Base-by-base conservation (phyloP, 306 rosid species). In the Lathyrus oleraceus region DNA sequence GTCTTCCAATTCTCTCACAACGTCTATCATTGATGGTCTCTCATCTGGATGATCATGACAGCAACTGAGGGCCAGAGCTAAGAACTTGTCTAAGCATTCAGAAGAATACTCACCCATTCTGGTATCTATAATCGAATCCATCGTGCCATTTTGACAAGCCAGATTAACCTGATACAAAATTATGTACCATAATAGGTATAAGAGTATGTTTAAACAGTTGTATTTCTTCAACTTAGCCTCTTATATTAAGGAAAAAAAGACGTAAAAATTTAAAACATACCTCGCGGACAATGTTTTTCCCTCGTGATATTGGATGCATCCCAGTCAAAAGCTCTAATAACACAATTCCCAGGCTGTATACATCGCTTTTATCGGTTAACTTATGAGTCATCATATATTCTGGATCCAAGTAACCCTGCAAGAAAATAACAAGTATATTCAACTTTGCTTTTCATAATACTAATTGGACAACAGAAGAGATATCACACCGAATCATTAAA, bases 271-370 rank as follows among this genome's bases (percentile, higher is more conserved):
- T 20, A 32, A 65, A n/a, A 44, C 14, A 38, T 75, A 89, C 92
- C 96, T 89, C 96, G 1, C 96, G 96, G 57, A 81, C 96, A 62
- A 89, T 87, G 81, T 89, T 85, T 76, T 87, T 89, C 28, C 96
- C 96, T 27, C 81, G 88, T n/a, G 88, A 81, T 72, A 89, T 89
- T 2, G 96, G 96, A 15, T 65, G 83, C 88, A 78, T 81, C 56
- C 83, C 83, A 0, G 96, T 89, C 77, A 87, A 68, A 69, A 89
- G 92, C 81, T 87, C 92, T 32, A 89, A 79, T 73, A 77, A 87
- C 67, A 89, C 96, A 64, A 89, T 83, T 43, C 96, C 96, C 5
- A 89, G 80, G 76, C 96, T 89, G 75, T 89, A 89, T 20, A 89
- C 96, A 49, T 89, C 96, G 69, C 82, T 75, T 89, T 89, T 89